Percentiles rank a stretch among this genome's conserved stretches.
Evolutionary conservation across 345 rosid species (phyloP).

Genomic region (Citrus maxima): DNA sequence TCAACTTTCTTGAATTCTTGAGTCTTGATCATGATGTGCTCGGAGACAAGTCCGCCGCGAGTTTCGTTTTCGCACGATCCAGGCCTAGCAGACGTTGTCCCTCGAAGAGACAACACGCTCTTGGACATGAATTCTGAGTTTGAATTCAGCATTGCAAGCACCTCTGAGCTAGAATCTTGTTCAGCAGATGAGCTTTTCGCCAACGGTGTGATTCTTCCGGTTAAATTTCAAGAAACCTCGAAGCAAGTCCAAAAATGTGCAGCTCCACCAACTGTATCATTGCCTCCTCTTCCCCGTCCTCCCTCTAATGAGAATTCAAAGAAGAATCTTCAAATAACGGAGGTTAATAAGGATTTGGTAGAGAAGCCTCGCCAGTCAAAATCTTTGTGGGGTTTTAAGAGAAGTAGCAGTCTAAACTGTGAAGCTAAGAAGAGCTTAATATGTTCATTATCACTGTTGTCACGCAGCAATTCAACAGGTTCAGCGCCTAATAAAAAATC

Average conservation of each 20-base stretch:
- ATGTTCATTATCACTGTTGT: slow-evolving; percentile 56
- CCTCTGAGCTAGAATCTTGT: slow-evolving; percentile 41
- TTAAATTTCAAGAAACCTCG: slow-evolving; percentile 32
- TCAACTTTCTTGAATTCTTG: neutral
- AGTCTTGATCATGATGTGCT: slow-evolving; percentile 34
- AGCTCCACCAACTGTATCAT: slow-evolving; percentile 26
- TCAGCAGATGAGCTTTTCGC: slow-evolving; percentile 79
- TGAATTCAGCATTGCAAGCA: slow-evolving; percentile 56
- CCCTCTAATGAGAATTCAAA: slow-evolving; percentile 14
- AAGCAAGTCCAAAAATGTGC: slow-evolving; percentile 24
- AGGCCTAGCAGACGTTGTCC: slow-evolving; percentile 29
- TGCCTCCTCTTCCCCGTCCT: slow-evolving; percentile 39
- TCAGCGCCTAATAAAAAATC: slow-evolving; percentile 34
- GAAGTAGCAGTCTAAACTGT: slow-evolving; percentile 65
- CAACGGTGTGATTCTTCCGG: slow-evolving; percentile 71
- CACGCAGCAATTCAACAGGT: slow-evolving; percentile 72
- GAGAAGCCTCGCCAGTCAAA: slow-evolving; percentile 37
- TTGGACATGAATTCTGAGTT: slow-evolving; percentile 59
- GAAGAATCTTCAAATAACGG: slow-evolving; percentile 13
- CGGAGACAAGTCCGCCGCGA: slow-evolving; percentile 52
- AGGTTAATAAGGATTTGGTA: slow-evolving; percentile 22
- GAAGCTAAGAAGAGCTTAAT: slow-evolving; percentile 52
- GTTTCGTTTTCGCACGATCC: slow-evolving; percentile 58
- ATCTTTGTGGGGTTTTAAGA: slow-evolving; percentile 79
- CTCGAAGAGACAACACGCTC: slow-evolving; percentile 41